phyloP scores from a whole-genome alignment of 2,329 filamentous ascomycete genomes.

The Epichloe scottii region DNA sequence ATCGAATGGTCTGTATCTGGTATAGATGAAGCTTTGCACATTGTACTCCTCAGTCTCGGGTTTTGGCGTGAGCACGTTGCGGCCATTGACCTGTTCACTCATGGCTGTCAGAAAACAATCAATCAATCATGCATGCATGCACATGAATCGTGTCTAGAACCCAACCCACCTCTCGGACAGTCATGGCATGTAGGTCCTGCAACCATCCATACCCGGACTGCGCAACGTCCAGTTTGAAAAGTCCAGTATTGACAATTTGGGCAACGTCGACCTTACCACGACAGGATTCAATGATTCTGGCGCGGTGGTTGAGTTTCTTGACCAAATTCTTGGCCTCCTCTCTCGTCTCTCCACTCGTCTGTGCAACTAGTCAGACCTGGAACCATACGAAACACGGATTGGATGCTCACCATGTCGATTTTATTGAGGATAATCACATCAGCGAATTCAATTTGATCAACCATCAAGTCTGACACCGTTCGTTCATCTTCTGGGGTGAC shows the following conservation, averaged over 20 bases:
- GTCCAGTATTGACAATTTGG: conserved; percentile 51
- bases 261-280: conserved; percentile 48
- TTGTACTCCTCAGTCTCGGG: conserved; percentile 64
- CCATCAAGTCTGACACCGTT: conserved; percentile 63
- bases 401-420: conserved; percentile 41
- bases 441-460: conserved; percentile 67
- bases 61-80: conserved; percentile 47
- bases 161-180: conserved; percentile 37
- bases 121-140: neutral
- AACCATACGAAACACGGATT: neutral
- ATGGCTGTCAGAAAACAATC: neutral
- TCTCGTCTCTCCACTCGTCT: conserved; percentile 28
- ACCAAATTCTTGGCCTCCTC: conserved; percentile 39
- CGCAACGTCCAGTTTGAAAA: conserved; percentile 52
- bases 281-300: conserved; percentile 49
- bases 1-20: conserved; percentile 42
- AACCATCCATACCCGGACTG: conserved; percentile 58
- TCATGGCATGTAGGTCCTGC: conserved; percentile 57
- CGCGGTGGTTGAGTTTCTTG: conserved; percentile 51
- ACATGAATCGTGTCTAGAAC: neutral
- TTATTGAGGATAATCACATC: conserved; percentile 65
- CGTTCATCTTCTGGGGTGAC: conserved; percentile 56
- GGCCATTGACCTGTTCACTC: conserved; percentile 25
- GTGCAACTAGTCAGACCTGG: neutral
- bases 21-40: conserved; percentile 59